Base-by-base conservation (phyloP, 176 grass and related monocot species). In the Hordeum vulgare region DNA sequence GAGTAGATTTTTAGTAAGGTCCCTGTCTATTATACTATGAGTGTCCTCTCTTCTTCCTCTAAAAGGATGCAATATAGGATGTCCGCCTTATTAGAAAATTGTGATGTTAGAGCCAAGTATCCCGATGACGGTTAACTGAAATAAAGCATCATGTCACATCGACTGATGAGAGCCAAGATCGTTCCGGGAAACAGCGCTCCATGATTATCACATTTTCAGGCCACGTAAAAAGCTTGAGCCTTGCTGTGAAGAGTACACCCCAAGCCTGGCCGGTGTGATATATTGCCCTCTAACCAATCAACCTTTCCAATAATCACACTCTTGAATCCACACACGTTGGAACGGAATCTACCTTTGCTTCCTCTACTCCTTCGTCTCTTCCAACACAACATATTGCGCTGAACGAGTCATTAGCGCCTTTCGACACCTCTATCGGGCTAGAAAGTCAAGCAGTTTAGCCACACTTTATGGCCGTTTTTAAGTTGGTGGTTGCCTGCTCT, bases 271-370 rank as follows among this genome's bases (percentile, higher is more conserved):
- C 31, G 71, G 70, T 81, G 53, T 70, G 71, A 71, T 71, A 29
- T 85, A 29, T 85, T 89, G 82, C 61, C 62, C 87, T 63, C 78
- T 89, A 89, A 31, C 77, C 37, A 89, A 85, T 85, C 87, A 70
- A 80, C 18, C 61, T 14, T 40, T 39, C 23, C 17, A 80, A 85
- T 81, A 85, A 85, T 85, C 66, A 53, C 62, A 39, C 18, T 69
- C 61, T 76, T 81, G 77, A 76, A 85, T 62, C 59, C 77, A 42
- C 77, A 72, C 10, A 70, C 27, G 17, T 7, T 78, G 62, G 64
- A 25, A 27, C 70, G 62, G 64, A 25, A 27, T 78, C 51, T 36
- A 37, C 47, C 76, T 80, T 84, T 75, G 69, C 82, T 61, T 80
- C 69, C 49, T 14, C 28, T 67, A 74, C 26, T 61, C 45, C 67